Evolutionary conservation across 2,329 filamentous ascomycete genomes (phyloP), one percentile per base, ranked within the genome.

Genomic region (Helicocarpus griseus): DNA sequence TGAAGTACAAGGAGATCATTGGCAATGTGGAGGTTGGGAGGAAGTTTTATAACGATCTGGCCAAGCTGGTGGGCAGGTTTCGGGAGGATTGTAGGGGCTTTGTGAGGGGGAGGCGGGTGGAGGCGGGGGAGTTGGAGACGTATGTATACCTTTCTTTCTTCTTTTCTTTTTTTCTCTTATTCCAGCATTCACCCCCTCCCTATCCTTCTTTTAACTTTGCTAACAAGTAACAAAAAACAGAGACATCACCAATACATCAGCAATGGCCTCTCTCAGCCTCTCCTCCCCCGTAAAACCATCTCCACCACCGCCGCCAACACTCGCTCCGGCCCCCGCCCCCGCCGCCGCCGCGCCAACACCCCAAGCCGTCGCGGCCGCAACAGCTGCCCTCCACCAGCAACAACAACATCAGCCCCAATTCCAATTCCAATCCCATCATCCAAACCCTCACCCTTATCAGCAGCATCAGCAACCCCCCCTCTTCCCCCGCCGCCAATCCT

Each of bases 1-100:
- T 89, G 68, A 94, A 91, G 70, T 97, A 97, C 74, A 95, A 95
- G 70, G 91, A 98, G 66, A 88, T 97, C 52, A 82, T 95, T 52
- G 87, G 81, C 57, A 95, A 97, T 63, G 77, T 96, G 2, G 91
- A 97, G 58, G 87, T 86, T 0, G 93, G 89, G 0, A 78, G 91
- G 49, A 96, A 93, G 66, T 98, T 98, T 65, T 98, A 97, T 73
- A 98, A 98, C 60, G 90, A 97, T 63, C 77, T 98, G 4, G 87
- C 86, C 44, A 87, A 86, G 68, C 89, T 97, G 56, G 87, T 95
- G 0, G 85, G 82, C 35, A 77, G 84, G 8, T 97, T 96, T 66
- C 78, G 89, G 17, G 91, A 96, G 58, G 86, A 87, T 33, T 83
- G 83, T 53, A 80, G 80, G 58, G 79, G 78, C 1, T 97, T 94